A percentile compares a stretch with the other conserved stretches of the same genome.
These are phyloP conservation scores for Carex scoparia DNA, from an alignment of 176 grass and related monocot species.

Conservation along the genomic window DNA sequence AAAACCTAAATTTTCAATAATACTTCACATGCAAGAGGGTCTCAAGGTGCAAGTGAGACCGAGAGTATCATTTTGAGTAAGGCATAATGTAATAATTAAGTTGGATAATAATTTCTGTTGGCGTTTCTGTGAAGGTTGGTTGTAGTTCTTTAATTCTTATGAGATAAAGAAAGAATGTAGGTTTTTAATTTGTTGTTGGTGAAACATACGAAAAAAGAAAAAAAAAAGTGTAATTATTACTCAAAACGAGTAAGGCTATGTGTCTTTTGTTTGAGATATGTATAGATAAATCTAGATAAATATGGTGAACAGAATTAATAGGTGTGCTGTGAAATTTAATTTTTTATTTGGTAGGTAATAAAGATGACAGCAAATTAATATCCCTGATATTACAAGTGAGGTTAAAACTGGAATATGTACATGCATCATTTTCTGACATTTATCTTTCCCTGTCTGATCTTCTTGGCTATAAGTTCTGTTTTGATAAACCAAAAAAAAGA, in stretches of 20 bases:
- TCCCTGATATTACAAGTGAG: neutral
- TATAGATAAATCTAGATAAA: neutral
- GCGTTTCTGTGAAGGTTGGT: neutral
- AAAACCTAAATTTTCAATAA: slow-evolving; percentile 58
- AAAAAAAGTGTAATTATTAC: neutral
- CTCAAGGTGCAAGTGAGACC: slow-evolving; percentile 40
- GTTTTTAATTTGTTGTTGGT: neutral
- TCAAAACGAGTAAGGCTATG: neutral
- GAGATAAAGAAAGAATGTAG: neutral
- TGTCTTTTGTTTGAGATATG: neutral
- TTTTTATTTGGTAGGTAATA: neutral
- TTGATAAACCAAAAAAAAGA: neutral
- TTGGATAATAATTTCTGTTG: neutral
- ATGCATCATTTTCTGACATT: neutral
- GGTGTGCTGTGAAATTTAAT: neutral
- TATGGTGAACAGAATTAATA: too few relatives aligned
- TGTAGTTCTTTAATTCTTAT: slow-evolving; percentile 11
- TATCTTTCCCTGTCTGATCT: neutral
- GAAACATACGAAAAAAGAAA: neutral
- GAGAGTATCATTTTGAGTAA: neutral
- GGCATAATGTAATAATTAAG: neutral
- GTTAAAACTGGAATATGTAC: neutral
- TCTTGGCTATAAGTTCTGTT: neutral
- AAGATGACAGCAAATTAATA: neutral
- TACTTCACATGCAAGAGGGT: slow-evolving; percentile 74